Evolutionary conservation across 805 yeast species (phyloP), one percentile per base, ranked within the genome.

Genomic region (Lipomyces spencermartinsiae): DNA sequence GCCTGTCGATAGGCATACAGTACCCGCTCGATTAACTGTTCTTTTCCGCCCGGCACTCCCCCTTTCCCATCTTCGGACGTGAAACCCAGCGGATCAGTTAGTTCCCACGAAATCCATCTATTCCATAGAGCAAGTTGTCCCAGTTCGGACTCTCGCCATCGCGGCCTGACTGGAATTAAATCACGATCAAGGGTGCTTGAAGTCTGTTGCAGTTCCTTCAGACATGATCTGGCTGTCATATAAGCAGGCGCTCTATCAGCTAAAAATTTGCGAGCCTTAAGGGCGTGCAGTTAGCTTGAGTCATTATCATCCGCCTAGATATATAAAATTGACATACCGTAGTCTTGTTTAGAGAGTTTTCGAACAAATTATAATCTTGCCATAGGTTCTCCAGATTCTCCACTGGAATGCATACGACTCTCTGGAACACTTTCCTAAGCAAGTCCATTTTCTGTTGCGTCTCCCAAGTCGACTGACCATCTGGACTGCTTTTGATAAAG

Each of bases 341-440:
- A 22, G 89, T 80, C 46, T 89, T 82, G 75, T 90, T 90, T 22
- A 87, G 80, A 51, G 87, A 89, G 73, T 88, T 91, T 78, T 94
- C 98, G 87, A 95, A 95, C 67, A 84, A 82, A 29, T 91, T 89
- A 78, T 93, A 94, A 61, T 82, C 87, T 67, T 85, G 82, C 99
- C 99, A 94, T 65, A 90, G 81, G 29, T 82, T 83, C 76, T 93
- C 97, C 59, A 94, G 80, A 68, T 87, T 86, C 61, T 84, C 84
- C 34, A 91, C 83, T 3, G 99, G 99, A n/a, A 87, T 83, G n/a
- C 85, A 81, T 22, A 93, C 82, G 71, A 90, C 87, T 67, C 85
- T 85, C 72, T 89, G 86, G 77, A 89, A 92, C 4, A 90, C 83
- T 70, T 87, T 88, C 73, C 98, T 84, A 59, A 90, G 85, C 74